A percentile compares a stretch with the other conserved stretches of the same genome.
These are phyloP conservation scores for Dactylella cylindrospora DNA, from an alignment of 2,329 filamentous ascomycete genomes.

Conservation along the genomic window DNA sequence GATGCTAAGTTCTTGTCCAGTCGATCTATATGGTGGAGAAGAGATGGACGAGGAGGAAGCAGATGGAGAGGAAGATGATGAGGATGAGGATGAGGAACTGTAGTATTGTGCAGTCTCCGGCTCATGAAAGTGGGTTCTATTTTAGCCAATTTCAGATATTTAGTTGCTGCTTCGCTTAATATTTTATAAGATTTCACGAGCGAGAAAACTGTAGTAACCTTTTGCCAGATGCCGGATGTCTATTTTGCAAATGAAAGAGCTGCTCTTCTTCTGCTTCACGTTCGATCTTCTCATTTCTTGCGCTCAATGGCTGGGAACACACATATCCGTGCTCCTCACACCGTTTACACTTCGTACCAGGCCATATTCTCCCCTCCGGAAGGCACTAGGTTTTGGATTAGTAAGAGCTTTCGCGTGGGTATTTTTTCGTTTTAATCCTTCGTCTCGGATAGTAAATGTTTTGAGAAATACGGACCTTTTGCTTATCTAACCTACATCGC, in stretches of 20 bases:
- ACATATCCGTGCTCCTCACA: constrained; percentile 44
- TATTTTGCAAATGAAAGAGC: constrained; percentile 19
- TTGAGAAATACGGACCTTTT: constrained; percentile 37
- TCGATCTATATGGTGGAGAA: constrained; percentile 12
- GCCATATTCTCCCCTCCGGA: constrained; percentile 41
- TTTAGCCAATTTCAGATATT: constrained; percentile 14
- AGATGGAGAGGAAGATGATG: no score
- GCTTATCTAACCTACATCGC: constrained; percentile 42
- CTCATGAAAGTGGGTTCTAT: constrained; percentile 37
- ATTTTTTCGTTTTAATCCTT: constrained; percentile 9
- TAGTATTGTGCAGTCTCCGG: no score
- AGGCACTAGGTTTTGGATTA: constrained; percentile 35
- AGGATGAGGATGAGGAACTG: no score
- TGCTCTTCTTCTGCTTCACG: constrained; percentile 43
- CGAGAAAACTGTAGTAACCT: constrained; percentile 21
- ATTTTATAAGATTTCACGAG: constrained; percentile 3
- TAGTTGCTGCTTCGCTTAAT: constrained; percentile 21
- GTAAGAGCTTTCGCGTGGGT: constrained; percentile 6
- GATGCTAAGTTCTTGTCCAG: constrained; percentile 18
- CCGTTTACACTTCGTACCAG: constrained; percentile 42
- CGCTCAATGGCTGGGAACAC: constrained; percentile 43
- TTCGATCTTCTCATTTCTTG: constrained; percentile 45
- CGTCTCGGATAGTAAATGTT: constrained; percentile 10
- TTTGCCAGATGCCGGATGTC: constrained; percentile 22
- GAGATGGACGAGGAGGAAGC: constrained; percentile 27